phyloP scores from a whole-genome alignment of 495 filamentous ascomycete species.

The Neurospora sp. region DNA sequence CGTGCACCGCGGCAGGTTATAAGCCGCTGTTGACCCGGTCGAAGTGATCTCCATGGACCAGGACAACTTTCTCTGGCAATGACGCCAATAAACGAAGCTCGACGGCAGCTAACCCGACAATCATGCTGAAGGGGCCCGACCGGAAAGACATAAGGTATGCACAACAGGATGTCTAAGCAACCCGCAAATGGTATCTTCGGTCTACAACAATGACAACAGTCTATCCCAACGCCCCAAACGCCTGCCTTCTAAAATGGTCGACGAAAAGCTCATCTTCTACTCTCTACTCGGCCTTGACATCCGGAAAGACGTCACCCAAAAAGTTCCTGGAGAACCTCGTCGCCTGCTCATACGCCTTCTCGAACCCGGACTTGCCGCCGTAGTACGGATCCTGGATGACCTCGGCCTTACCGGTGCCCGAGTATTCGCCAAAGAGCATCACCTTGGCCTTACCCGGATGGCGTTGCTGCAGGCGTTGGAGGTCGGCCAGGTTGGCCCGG shows the following conservation, averaged over 20 bases:
- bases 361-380: slow-evolving; percentile 71
- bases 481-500: slow-evolving; percentile 63
- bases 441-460: slow-evolving; percentile 49
- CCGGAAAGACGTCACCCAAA: slow-evolving; percentile 41
- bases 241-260: not conserved
- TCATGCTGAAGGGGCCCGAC: not conserved
- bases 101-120: too few species aligned
- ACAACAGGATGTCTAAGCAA: not conserved
- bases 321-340: slow-evolving; percentile 71
- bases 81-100: not conserved
- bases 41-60: not conserved
- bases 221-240: not conserved
- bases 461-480: slow-evolving; percentile 48
- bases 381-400: slow-evolving; percentile 94
- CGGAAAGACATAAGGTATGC: not conserved
- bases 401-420: slow-evolving; percentile 50
- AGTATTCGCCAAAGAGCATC: slow-evolving; percentile 79
- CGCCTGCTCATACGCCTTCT: slow-evolving; percentile 76
- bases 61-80: not conserved
- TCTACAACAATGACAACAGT: not conserved
- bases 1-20: not conserved
- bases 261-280: not conserved
- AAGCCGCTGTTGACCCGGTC: not conserved
- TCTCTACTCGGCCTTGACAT: slow-evolving; percentile 16
- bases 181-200: slow-evolving; percentile 3